Evolutionary conservation across 164 flowering plant species (phyloP).

Genomic region (Macadamia integrifolia): DNA sequence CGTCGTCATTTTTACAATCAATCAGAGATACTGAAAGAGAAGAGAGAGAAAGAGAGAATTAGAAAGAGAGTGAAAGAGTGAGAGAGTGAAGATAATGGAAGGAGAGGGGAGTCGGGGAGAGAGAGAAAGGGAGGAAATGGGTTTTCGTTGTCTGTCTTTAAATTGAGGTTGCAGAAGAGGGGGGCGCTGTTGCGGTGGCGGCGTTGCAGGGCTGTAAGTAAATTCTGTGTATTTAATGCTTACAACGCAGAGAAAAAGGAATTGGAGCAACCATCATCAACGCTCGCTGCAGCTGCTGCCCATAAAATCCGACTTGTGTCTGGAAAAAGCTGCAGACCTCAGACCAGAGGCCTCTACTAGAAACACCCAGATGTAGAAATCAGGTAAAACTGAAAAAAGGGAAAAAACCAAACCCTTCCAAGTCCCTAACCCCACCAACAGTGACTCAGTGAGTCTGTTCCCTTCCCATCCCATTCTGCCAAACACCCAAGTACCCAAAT

Average conservation of each 20-base stretch:
- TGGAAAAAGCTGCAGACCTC: too few relatives aligned
- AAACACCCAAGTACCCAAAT: too few relatives aligned
- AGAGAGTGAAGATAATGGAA: not conserved
- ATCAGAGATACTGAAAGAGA: not conserved
- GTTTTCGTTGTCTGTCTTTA: constrained; percentile 20
- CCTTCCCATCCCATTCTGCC: too few relatives aligned
- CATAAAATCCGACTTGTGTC: not conserved
- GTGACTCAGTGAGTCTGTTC: too few relatives aligned
- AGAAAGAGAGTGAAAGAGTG: too few relatives aligned
- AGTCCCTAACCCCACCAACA: too few relatives aligned
- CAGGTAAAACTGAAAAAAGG: too few relatives aligned
- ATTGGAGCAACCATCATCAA: not conserved
- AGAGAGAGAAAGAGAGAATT: not conserved
- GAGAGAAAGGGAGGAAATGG: not conserved
- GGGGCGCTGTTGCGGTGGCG: constrained; percentile 52
- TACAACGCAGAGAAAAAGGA: constrained; percentile 10
- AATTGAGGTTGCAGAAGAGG: constrained; percentile 31
- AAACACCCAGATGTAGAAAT: not conserved
- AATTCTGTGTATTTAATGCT: constrained; percentile 56
- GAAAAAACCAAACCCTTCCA: too few relatives aligned
- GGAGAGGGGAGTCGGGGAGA: not conserved
- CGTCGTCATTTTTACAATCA: constrained; percentile 8
- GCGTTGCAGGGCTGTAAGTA: constrained; percentile 57
- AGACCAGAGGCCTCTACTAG: too few relatives aligned
- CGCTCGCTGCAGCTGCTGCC: not conserved